These are phyloP conservation scores for Patellifolia procumbens DNA, from an alignment of 179 eudicot species.

Conservation along the genomic window DNA sequence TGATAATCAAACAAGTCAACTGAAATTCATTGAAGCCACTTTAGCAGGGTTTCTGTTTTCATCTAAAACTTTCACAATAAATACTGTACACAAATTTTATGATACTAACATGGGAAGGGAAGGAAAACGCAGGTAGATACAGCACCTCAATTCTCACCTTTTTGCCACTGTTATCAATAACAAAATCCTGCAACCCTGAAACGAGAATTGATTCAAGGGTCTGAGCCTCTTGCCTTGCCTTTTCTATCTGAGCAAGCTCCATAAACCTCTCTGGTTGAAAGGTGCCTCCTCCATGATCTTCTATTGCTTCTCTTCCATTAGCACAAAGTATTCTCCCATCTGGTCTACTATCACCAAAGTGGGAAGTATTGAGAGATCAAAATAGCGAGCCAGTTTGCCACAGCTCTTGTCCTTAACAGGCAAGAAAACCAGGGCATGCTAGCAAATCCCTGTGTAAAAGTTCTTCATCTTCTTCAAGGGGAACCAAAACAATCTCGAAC, in stretches of 20 bases:
- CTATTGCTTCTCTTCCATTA: slow-evolving; percentile 55
- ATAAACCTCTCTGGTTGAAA: slow-evolving; percentile 60
- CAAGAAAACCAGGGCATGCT: slow-evolving; percentile 60
- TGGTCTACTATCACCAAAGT: slow-evolving; percentile 59
- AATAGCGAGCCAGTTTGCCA: slow-evolving; percentile 57
- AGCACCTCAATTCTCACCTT: no score
- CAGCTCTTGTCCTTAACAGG: slow-evolving; percentile 63
- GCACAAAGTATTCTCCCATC: slow-evolving; percentile 70
- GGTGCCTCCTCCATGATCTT: slow-evolving; percentile 75
- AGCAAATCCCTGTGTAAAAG: slow-evolving; percentile 39
- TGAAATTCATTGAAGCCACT: neutral
- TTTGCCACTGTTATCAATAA: slow-evolving; percentile 51
- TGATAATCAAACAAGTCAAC: neutral
- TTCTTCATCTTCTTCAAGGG: slow-evolving; percentile 71
- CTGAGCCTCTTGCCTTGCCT: slow-evolving; percentile 59
- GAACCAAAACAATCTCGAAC: slow-evolving; percentile 67
- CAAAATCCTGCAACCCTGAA: slow-evolving; percentile 55
- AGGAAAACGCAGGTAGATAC: neutral
- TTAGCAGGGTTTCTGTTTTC: neutral
- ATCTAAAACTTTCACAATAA: neutral
- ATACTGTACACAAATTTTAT: neutral
- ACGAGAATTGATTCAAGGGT: slow-evolving; percentile 77
- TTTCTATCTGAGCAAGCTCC: slow-evolving; percentile 67
- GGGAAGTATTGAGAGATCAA: slow-evolving; percentile 59
- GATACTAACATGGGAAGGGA: neutral